Evolutionary conservation across 306 rosid genomes (phyloP).

Genomic region (Lagenaria siceraria): DNA sequence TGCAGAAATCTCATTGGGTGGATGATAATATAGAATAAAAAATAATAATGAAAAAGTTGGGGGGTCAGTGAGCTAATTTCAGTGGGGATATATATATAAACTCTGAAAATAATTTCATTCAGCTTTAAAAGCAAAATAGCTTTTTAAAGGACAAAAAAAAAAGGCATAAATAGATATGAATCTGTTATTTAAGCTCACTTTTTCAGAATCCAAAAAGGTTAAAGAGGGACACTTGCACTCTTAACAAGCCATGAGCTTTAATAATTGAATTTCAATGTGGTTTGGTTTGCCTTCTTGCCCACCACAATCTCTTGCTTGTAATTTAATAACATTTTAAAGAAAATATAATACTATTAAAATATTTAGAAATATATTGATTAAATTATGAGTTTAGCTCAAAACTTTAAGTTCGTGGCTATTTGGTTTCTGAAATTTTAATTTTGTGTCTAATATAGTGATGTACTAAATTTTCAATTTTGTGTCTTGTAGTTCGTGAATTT

Average conservation of each 20-base stretch:
- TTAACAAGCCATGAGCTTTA: background rate
- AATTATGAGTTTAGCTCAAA: no score
- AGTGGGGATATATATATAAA: background rate
- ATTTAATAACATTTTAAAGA: no score
- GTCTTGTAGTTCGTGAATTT: no score
- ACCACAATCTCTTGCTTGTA: background rate
- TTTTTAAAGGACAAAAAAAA: background rate
- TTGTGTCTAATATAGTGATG: no score
- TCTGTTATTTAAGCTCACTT: background rate
- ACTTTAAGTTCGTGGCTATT: background rate
- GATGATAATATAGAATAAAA: background rate
- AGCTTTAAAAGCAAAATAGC: background rate
- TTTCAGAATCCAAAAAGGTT: conserved; percentile 1
- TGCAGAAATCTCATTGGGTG: background rate
- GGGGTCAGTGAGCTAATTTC: background rate
- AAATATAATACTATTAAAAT: no score
- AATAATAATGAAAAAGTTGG: background rate
- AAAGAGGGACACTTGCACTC: background rate
- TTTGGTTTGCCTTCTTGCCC: background rate
- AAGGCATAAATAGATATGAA: background rate
- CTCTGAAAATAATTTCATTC: background rate
- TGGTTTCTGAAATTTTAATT: no score
- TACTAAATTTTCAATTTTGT: no score
- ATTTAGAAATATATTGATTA: no score
- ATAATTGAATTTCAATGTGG: background rate